phyloP scores from a whole-genome alignment of 164 flowering plant genomes.

The Litsea cubeba region DNA sequence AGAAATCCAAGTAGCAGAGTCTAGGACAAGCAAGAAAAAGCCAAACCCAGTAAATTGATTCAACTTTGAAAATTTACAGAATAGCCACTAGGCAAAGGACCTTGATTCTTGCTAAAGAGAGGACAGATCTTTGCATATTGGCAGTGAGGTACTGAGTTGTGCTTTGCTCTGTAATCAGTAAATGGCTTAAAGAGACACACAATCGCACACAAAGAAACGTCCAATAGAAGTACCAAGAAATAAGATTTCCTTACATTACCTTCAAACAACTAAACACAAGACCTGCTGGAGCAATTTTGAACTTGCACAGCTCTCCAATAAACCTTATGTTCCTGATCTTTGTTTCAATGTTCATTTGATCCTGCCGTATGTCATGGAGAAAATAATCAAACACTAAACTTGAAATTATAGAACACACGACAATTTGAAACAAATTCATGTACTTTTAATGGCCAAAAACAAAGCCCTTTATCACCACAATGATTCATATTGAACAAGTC shows the following conservation, averaged over 20 bases:
- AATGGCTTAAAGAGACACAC: no score
- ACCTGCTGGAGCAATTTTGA: slow-evolving; percentile 77
- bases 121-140: no score
- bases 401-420: slow-evolving; percentile 2
- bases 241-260: slow-evolving; percentile 31
- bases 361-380: slow-evolving; percentile 42
- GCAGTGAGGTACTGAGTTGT: no score
- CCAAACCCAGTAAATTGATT: not conserved
- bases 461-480: not conserved
- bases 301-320: slow-evolving; percentile 97
- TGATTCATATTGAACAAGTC: slow-evolving; percentile 2
- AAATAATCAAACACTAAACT: not conserved
- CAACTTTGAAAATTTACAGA: not conserved
- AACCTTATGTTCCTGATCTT: slow-evolving; percentile 92
- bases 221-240: not conserved
- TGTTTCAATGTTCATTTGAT: slow-evolving; percentile 97
- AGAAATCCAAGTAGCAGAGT: not conserved
- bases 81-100: not conserved
- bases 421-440: not conserved
- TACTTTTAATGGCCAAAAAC: not conserved
- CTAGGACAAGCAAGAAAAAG: not conserved
- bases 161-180: no score
- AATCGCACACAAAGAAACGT: not conserved
- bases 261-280: slow-evolving; percentile 83
- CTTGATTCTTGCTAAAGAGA: no score